Conservation (phyloP, 805 yeast genomes). For the Blastobotrys muscicola region DNA sequence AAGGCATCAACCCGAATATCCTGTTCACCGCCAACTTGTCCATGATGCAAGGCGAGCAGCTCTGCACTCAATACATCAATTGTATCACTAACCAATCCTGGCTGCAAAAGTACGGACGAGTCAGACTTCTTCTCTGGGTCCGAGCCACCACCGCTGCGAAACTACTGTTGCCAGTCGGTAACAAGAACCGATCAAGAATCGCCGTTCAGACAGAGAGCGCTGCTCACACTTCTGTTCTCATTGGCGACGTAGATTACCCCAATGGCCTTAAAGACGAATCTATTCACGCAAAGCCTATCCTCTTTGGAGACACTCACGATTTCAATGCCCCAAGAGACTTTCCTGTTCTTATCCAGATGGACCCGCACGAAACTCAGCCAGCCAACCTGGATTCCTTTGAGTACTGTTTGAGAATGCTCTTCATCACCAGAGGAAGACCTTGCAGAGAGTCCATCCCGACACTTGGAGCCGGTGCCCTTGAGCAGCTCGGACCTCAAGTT, state of each 20-base stretch:
- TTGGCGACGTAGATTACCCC: slow-evolving; percentile 26
- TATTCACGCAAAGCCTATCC: not conserved
- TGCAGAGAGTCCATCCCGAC: slow-evolving; percentile 38
- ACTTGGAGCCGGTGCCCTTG: slow-evolving; percentile 73
- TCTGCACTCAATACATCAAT: slow-evolving; percentile 64
- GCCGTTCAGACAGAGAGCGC: slow-evolving; percentile 57
- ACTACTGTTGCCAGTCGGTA: slow-evolving; percentile 47
- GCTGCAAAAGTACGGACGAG: slow-evolving; percentile 65
- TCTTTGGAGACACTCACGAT: slow-evolving; percentile 5
- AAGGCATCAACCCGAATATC: slow-evolving; percentile 41
- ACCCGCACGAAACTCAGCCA: slow-evolving; percentile 36
- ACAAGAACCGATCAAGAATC: slow-evolving; percentile 47
- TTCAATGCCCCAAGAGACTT: slow-evolving; percentile 7
- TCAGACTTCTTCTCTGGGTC: slow-evolving; percentile 63
- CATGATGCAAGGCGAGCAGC: slow-evolving; percentile 50
- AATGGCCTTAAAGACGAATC: not conserved
- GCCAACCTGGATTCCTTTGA: slow-evolving; percentile 51
- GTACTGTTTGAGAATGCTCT: slow-evolving; percentile 52
- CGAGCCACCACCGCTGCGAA: slow-evolving; percentile 53
- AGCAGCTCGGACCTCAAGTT: slow-evolving; percentile 28
- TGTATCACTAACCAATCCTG: slow-evolving; percentile 64
- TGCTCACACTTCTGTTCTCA: slow-evolving; percentile 49
- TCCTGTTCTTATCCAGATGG: slow-evolving; percentile 48
- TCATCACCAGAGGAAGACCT: slow-evolving; percentile 39
- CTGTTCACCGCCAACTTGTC: slow-evolving; percentile 53